Evolutionary conservation across 495 filamentous ascomycete species (phyloP), one percentile per base, ranked within the genome.

Genomic region (Penicillium soppii): DNA sequence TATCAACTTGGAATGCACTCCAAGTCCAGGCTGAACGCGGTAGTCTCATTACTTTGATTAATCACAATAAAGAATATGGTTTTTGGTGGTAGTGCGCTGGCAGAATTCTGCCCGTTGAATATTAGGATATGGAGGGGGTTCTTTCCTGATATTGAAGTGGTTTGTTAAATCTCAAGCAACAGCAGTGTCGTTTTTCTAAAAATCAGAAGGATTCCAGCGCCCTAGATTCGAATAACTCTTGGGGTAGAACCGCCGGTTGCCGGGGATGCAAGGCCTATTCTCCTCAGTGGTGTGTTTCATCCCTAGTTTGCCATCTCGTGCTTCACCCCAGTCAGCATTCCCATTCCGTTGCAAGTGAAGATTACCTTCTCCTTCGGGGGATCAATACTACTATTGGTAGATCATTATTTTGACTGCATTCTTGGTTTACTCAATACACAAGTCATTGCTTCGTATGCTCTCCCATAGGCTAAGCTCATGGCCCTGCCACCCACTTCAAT

Each of bases 1-100:
- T 57, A 27, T 59, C 53, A 52, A 62, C 53, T 51, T 60, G 62
- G 59, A 65, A 65, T 65, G 62, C 56, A 36, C 56, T 65, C 51
- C 48, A 52, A 48, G 44, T 41, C 59, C 51, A 65, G 36, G 47
- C 32, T 19, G 47, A 43, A 43, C 57, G 59, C 44, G 56, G 46
- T 36, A 59, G 36, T 54, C 22, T 54, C 55, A 56, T 65, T 47
- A 40, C 58, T 62, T 30, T 13, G 40, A 57, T 7, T 52, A 39
- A 54, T 36, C 19, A 32, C 35, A 21, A 32, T 49, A 49, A 41
- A 5, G 7, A 16, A 49, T 49, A 41, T 36, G 43, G n/a, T 27
- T 43, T 21, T n/a, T 25, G 7, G 12, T 25, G 16, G 16, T 36
- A 17, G 43, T 25, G 0, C n/a, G 40, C 13, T 17, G 36, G 37